These are phyloP conservation scores for Neofusicoccum sp. DNA, from an alignment of 2,329 filamentous ascomycete genomes.

Conservation along the genomic window DNA sequence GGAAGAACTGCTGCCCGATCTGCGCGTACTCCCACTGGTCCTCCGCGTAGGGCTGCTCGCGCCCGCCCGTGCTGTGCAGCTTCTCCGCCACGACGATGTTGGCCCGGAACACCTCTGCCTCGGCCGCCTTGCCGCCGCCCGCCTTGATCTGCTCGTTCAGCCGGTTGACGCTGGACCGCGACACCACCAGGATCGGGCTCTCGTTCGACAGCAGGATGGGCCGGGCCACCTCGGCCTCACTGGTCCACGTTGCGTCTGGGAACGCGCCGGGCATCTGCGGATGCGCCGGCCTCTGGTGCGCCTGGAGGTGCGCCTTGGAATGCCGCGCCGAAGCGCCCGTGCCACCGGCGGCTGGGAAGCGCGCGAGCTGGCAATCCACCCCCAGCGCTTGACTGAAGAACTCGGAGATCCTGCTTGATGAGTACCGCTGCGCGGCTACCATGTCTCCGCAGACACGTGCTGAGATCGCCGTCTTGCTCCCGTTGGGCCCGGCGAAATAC, in stretches of 20 bases:
- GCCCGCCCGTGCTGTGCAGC: slow-evolving; percentile 40
- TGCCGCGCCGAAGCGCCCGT: slow-evolving; percentile 60
- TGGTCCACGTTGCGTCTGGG: slow-evolving; percentile 46
- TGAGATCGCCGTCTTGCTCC: slow-evolving; percentile 32
- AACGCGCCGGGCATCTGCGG: slow-evolving; percentile 54
- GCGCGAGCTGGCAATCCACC: slow-evolving; percentile 77
- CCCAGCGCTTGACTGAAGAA: slow-evolving; percentile 78
- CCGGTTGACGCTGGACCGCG: slow-evolving; percentile 72
- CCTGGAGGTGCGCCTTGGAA: slow-evolving; percentile 68
- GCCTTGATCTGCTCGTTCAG: slow-evolving; percentile 71
- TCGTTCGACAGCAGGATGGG: slow-evolving; percentile 87
- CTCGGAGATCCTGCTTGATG: slow-evolving; percentile 59
- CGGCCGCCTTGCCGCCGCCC: slow-evolving; percentile 62
- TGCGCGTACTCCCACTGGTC: slow-evolving; percentile 70
- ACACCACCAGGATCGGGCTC: slow-evolving; percentile 85
- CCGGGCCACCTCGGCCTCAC: slow-evolving; percentile 44
- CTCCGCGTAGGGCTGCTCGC: slow-evolving; percentile 68
- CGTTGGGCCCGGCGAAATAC: slow-evolving; percentile 47
- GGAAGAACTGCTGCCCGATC: slow-evolving; percentile 64
- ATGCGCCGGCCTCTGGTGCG: slow-evolving; percentile 34
- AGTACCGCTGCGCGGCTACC: slow-evolving; percentile 70
- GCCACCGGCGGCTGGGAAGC: slow-evolving; percentile 67
- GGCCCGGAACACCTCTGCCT: slow-evolving; percentile 77
- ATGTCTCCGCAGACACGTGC: slow-evolving; percentile 79
- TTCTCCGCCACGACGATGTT: slow-evolving; percentile 72